Evolutionary conservation across 257 asterid species (phyloP), one percentile per base, ranked within the genome.

Genomic region (Fraxinus americana): DNA sequence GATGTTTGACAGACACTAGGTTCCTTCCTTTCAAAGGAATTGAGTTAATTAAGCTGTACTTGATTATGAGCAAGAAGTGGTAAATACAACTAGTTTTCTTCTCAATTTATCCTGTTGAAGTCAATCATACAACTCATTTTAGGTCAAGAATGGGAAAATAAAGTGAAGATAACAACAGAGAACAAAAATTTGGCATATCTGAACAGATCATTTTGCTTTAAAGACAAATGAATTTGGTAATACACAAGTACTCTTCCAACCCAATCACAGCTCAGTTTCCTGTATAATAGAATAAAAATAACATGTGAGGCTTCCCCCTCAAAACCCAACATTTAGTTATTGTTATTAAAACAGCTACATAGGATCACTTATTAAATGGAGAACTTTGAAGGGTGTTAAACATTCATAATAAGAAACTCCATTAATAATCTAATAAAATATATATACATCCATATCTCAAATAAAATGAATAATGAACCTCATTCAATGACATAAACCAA

Each of bases 251-350:
- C 85, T 70, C 67, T 65, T 72, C 89, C 88, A 76, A 71, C 83
- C 87, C 73, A 76, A 68, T 79, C 77, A 73, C 88, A 79, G 75
- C 86, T 75, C 72, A 63, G 74, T 74, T 80, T 71, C 93, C 92
- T 89, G 88, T 82, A 80, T 68, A 82, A 82, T n/a, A 59, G 21
- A 9, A 59, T 9, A 59, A n/a, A 72, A 80, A 74, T 48, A 82
- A 78, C 88, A 83, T 79, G 84, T 85, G 86, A 89, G 84, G 74
- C 69, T 70, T 63, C 78, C 66, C 78, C 76, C 82, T 74, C 29
- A 34, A 45, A 67, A 80, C 71, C 81, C 83, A 71, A 71, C 78
- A 84, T 77, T 83, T 54, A 39, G 54, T 52, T 72, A 67, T 54
- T 71, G 45, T 75, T 72, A 72, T 78, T 30, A 84, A 71, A 74